Evolutionary conservation across 345 rosid species (phyloP).

Genomic region (Populus alba): DNA sequence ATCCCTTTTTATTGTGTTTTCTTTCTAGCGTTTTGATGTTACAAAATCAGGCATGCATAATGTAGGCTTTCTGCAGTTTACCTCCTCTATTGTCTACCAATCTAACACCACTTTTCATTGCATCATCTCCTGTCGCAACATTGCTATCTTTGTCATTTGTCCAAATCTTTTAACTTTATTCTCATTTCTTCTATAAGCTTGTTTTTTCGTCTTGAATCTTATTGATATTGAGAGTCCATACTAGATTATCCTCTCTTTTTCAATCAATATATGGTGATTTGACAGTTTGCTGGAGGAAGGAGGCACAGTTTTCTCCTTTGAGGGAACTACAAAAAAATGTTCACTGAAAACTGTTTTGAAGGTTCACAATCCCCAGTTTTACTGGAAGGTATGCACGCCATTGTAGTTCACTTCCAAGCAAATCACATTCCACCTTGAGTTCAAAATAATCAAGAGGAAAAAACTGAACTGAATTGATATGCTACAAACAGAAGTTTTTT

Average conservation of each 20-base stretch:
- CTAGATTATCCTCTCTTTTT: background rate
- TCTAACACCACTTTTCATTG: background rate
- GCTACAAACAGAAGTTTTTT: background rate
- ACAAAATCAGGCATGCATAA: background rate
- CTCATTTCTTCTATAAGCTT: background rate
- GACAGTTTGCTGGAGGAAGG: slow-evolving; percentile 81
- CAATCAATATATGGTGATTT: background rate
- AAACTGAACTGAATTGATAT: background rate
- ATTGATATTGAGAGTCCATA: background rate
- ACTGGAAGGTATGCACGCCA: slow-evolving; percentile 69
- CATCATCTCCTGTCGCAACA: background rate
- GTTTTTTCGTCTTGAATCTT: background rate
- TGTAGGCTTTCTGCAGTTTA: background rate
- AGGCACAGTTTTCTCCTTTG: slow-evolving; percentile 75
- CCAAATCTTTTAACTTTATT: no score
- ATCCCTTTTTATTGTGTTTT: background rate
- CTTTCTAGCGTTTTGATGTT: background rate
- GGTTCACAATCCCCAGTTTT: slow-evolving; percentile 78
- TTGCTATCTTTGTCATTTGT: no score
- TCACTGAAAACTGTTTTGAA: slow-evolving; percentile 46
- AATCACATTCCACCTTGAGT: background rate
- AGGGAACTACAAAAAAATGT: slow-evolving; percentile 47
- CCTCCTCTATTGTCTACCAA: background rate
- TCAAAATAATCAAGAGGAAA: background rate
- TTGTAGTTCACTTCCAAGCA: background rate